These are phyloP conservation scores for Carex pumila DNA, from an alignment of 176 grass and related monocot genomes.

Conservation along the genomic window DNA sequence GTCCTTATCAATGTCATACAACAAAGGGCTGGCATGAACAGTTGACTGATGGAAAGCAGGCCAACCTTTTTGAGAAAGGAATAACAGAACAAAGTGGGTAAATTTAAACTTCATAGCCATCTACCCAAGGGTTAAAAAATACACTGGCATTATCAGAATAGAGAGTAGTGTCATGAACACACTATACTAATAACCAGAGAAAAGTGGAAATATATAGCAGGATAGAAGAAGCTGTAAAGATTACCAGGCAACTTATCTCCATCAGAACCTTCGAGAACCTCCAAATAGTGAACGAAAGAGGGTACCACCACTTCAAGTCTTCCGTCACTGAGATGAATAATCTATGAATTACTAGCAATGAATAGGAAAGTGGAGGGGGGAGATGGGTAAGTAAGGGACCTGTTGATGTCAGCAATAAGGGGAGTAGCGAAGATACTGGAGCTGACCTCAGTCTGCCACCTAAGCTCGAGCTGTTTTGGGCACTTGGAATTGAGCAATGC, in stretches of 20 bases:
- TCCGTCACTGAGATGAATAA: slow-evolving; percentile 38
- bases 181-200: too few relatives aligned
- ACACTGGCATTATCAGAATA: too few relatives aligned
- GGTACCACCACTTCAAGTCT: slow-evolving; percentile 91
- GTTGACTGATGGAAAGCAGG: slow-evolving; percentile 95
- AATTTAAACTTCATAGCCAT: too few relatives aligned
- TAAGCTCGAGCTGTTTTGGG: slow-evolving; percentile 76
- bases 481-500: slow-evolving; percentile 71
- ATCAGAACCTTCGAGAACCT: slow-evolving; percentile 94
- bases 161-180: too few relatives aligned
- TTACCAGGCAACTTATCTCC: slow-evolving; percentile 81
- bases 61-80: slow-evolving; percentile 21
- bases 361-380: too few relatives aligned
- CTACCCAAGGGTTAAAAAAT: too few relatives aligned
- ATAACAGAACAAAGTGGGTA: too few relatives aligned
- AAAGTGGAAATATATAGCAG: too few relatives aligned
- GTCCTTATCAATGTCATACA: slow-evolving; percentile 92
- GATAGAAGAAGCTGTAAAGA: too few relatives aligned
- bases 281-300: slow-evolving; percentile 96
- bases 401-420: slow-evolving; percentile 93
- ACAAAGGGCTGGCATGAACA: slow-evolving; percentile 78
- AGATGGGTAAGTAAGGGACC: too few relatives aligned
- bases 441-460: slow-evolving; percentile 98
- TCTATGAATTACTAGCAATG: too few relatives aligned
- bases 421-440: slow-evolving; percentile 96